phyloP scores from a whole-genome alignment of 2,329 filamentous ascomycete species.

The Paraconiothyrium sp. region DNA sequence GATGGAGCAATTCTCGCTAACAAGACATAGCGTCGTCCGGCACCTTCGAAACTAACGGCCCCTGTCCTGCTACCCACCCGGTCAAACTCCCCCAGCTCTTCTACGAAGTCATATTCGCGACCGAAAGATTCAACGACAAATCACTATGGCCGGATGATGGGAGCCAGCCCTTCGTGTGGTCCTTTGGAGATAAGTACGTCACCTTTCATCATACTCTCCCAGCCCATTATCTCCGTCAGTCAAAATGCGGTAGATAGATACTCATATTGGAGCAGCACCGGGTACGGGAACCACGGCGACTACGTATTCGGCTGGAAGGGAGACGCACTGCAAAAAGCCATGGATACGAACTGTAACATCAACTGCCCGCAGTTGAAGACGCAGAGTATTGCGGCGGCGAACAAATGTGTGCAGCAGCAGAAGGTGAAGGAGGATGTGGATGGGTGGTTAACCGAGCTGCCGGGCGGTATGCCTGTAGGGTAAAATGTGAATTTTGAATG shows the following conservation, averaged over 20 bases:
- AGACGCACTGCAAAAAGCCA: slow-evolving; percentile 55
- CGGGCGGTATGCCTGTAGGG: slow-evolving; percentile 26
- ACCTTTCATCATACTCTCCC: slow-evolving; percentile 20
- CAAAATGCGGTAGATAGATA: background rate
- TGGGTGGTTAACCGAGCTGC: slow-evolving; percentile 67
- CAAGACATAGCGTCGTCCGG: slow-evolving; percentile 19
- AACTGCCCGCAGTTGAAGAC: slow-evolving; percentile 54
- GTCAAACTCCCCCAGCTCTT: slow-evolving; percentile 34
- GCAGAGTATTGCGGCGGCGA: slow-evolving; percentile 57
- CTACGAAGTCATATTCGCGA: slow-evolving; percentile 40
- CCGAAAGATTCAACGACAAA: slow-evolving; percentile 43
- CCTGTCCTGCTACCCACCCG: slow-evolving; percentile 63
- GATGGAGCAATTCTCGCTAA: background rate
- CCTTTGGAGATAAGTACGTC: slow-evolving; percentile 46
- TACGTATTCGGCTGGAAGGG: slow-evolving; percentile 64
- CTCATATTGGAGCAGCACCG: slow-evolving; percentile 52
- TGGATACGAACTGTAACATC: slow-evolving; percentile 43
- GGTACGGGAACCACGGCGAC: slow-evolving; percentile 61
- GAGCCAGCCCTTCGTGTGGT: slow-evolving; percentile 43
- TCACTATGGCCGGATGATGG: slow-evolving; percentile 31
- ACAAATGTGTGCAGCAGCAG: slow-evolving; percentile 67
- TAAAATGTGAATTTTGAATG: background rate
- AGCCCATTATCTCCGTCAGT: background rate
- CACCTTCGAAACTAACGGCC: slow-evolving; percentile 53
- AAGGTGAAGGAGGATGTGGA: slow-evolving; percentile 81